Evolutionary conservation across 108 stramenopile species (phyloP).

Genomic region (Conticribra weissflogii): DNA sequence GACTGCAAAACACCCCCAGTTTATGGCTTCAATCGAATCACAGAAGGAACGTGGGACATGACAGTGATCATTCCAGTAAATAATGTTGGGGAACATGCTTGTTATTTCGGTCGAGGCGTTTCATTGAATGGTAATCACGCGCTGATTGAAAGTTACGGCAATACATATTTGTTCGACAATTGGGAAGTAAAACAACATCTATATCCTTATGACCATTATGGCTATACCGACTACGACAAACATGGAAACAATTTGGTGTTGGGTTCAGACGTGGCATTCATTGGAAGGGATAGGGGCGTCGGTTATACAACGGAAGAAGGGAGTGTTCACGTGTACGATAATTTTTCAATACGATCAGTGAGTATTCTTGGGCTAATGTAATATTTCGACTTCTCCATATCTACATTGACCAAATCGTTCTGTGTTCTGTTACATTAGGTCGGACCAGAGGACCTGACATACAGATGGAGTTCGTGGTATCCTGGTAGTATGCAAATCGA

Average conservation of each 20-base stretch:
- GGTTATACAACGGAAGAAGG: not conserved
- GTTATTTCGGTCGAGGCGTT: conserved; percentile 7
- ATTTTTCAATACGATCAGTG: conserved; percentile 2
- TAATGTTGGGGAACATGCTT: not conserved
- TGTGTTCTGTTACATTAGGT: too few relatives aligned
- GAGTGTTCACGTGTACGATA: conserved; percentile 4
- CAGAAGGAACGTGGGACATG: not conserved
- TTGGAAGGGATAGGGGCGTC: not conserved
- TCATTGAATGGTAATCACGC: not conserved
- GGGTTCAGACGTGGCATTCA: not conserved
- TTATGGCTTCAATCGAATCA: conserved; percentile 1
- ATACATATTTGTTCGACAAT: not conserved
- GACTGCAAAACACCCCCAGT: not conserved
- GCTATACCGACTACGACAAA: not conserved
- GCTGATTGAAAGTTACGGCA: not conserved
- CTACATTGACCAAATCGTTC: too few relatives aligned
- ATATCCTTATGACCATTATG: not conserved
- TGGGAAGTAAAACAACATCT: not conserved
- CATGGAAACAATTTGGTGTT: not conserved
- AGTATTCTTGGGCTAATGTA: too few relatives aligned
- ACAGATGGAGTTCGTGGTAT: too few relatives aligned
- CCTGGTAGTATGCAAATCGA: too few relatives aligned
- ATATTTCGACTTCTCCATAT: too few relatives aligned
- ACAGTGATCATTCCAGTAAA: not conserved
- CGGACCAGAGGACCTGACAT: too few relatives aligned